A percentile compares a stretch with the other conserved stretches of the same genome.
Conservation (phyloP, 768 basidiomycete genomes). For the Calvatia gigantea region DNA sequence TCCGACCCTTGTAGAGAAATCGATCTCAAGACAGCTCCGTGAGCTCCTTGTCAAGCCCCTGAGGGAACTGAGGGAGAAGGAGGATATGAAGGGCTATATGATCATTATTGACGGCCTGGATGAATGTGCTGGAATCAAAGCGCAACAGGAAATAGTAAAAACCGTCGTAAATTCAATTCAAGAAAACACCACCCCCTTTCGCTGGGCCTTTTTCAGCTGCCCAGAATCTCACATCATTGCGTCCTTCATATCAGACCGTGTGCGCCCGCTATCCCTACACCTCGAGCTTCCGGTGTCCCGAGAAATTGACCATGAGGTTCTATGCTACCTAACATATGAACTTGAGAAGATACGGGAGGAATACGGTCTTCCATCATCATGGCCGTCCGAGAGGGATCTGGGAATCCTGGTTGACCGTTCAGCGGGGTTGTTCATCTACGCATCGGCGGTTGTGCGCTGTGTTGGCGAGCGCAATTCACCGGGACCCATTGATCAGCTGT, state of each 20-base stretch:
- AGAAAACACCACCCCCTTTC: neutral
- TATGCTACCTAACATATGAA: slow-evolving; percentile 6
- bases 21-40: slow-evolving; percentile 2
- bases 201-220: neutral
- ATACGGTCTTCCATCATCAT: neutral
- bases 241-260: neutral
- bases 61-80: neutral
- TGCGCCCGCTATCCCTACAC: neutral
- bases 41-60: slow-evolving; percentile 1
- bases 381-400: slow-evolving; percentile 2
- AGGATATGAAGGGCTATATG: neutral
- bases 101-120: slow-evolving; percentile 13
- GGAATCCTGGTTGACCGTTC: neutral
- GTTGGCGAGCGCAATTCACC: slow-evolving; percentile 2
- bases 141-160: neutral
- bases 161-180: neutral
- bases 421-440: slow-evolving; percentile 3
- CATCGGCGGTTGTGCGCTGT: slow-evolving; percentile 2
- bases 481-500: neutral
- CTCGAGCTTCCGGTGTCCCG: slow-evolving; percentile 7
- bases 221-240: neutral
- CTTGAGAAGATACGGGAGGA: neutral
- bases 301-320: slow-evolving; percentile 9
- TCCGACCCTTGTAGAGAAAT: neutral
- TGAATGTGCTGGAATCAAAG: neutral